phyloP scores from a whole-genome alignment of 2,329 filamentous ascomycete genomes.

The Cytospora piceae region DNA sequence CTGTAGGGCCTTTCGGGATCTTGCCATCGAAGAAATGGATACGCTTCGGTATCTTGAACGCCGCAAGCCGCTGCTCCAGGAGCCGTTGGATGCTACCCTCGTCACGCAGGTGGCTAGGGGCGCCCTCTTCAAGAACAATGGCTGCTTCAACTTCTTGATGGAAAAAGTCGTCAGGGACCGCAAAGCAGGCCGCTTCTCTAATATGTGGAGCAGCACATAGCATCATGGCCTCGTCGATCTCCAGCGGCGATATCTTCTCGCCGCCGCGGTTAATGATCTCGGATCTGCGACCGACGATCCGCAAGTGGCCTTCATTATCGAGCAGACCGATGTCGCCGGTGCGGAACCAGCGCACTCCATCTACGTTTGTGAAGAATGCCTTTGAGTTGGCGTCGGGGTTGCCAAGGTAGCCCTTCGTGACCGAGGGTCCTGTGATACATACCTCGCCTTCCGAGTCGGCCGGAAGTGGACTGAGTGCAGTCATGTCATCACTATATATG shows the following conservation, averaged over 20 bases:
- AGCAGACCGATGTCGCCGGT: conserved; percentile 85
- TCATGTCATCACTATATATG: conserved; percentile 69
- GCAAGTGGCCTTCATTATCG: conserved; percentile 76
- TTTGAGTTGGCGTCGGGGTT: conserved; percentile 75
- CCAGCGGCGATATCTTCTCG: conserved; percentile 87
- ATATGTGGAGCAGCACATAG: conserved; percentile 74
- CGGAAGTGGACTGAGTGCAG: conserved; percentile 61
- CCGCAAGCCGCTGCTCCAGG: conserved; percentile 1
- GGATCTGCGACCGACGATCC: conserved; percentile 90
- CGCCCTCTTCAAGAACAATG: conserved; percentile 57
- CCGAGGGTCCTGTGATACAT: conserved; percentile 79
- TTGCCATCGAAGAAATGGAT: conserved; percentile 7
- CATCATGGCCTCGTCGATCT: conserved; percentile 72
- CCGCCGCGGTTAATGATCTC: conserved; percentile 90
- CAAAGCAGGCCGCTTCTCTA: conserved; percentile 81
- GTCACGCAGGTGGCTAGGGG: neutral
- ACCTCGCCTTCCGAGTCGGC: conserved; percentile 80
- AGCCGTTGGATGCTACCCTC: neutral
- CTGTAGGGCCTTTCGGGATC: conserved; percentile 11
- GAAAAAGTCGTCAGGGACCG: conserved; percentile 79
- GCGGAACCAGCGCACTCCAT: conserved; percentile 70
- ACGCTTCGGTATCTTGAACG: conserved; percentile 8
- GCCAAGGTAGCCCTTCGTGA: conserved; percentile 87
- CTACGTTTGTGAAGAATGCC: conserved; percentile 65
- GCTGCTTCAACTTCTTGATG: conserved; percentile 82